These are phyloP conservation scores for Apiotrichum laibachii DNA, from an alignment of 1,284 basidiomycete genomes.

Conservation along the genomic window DNA sequence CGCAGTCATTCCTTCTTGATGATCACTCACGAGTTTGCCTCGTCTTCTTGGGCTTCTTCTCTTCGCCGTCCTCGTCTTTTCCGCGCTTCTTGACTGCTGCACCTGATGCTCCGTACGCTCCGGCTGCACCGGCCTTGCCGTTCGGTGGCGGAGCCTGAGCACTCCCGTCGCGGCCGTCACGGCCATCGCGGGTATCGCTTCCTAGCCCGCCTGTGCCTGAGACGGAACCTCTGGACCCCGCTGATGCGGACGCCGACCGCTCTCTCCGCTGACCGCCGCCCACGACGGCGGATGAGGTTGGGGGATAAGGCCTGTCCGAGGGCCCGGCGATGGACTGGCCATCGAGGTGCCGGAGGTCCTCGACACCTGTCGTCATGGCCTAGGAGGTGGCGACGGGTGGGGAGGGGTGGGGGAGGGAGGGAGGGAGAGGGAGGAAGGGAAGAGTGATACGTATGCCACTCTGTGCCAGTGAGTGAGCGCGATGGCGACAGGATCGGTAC, in stretches of 20 bases:
- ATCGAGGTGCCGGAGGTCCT: neutral
- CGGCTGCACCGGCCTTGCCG: neutral
- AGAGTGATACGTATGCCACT: neutral
- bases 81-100: conserved; percentile 8
- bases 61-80: conserved; percentile 13
- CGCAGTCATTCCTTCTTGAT: neutral
- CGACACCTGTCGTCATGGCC: neutral
- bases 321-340: neutral
- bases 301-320: neutral
- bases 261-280: neutral
- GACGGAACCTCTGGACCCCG: neutral
- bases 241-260: neutral
- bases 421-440: neutral
- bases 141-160: neutral
- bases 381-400: neutral
- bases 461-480: neutral
- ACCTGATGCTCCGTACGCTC: neutral
- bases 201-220: neutral
- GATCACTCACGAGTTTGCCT: conserved; percentile 44
- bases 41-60: conserved; percentile 39
- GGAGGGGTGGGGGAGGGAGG: neutral
- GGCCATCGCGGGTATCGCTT: too few species aligned
- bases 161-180: too few species aligned
- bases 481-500: neutral
- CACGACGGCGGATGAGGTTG: neutral